Evolutionary conservation across 225 moss, liverwort and hornwort species (phyloP).

Genomic region (Lunularia cruciata): DNA sequence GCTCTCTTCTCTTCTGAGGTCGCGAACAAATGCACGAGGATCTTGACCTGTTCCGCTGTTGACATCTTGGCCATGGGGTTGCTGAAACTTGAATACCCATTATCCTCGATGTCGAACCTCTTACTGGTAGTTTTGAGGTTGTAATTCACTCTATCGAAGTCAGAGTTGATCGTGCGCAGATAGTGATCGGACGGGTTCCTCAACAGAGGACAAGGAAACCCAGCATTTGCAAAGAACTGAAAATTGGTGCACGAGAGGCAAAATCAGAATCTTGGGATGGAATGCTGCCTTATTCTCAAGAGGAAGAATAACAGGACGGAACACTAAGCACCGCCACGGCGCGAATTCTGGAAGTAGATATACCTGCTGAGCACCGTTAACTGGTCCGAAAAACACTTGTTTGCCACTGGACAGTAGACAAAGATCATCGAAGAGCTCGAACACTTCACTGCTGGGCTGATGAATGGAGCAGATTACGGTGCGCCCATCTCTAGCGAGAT

Average conservation of each 20-base stretch:
- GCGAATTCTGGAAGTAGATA: background rate
- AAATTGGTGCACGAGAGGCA: background rate
- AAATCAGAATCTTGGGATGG: background rate
- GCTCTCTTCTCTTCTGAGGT: conserved; percentile 36
- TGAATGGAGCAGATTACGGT: conserved; percentile 44
- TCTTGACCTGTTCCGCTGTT: conserved; percentile 41
- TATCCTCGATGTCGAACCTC: conserved; percentile 26
- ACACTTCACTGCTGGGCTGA: conserved; percentile 50
- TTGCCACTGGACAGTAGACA: conserved; percentile 38
- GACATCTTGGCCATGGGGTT: conserved; percentile 32
- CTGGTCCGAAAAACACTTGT: conserved; percentile 34
- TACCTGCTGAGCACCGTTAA: conserved; percentile 42
- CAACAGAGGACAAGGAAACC: conserved; percentile 42
- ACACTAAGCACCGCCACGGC: background rate
- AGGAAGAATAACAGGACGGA: background rate
- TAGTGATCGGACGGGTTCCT: conserved; percentile 44
- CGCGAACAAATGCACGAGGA: conserved; percentile 34
- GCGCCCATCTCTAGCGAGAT: conserved; percentile 41
- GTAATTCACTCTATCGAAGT: conserved; percentile 41
- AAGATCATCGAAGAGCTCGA: conserved; percentile 49
- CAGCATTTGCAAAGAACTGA: conserved; percentile 45
- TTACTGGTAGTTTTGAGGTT: background rate
- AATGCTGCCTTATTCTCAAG: background rate
- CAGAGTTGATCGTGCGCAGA: conserved; percentile 33
- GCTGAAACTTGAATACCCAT: conserved; percentile 31